phyloP scores from a whole-genome alignment of 805 yeast genomes.

The Kodamaea nitidulidarum region DNA sequence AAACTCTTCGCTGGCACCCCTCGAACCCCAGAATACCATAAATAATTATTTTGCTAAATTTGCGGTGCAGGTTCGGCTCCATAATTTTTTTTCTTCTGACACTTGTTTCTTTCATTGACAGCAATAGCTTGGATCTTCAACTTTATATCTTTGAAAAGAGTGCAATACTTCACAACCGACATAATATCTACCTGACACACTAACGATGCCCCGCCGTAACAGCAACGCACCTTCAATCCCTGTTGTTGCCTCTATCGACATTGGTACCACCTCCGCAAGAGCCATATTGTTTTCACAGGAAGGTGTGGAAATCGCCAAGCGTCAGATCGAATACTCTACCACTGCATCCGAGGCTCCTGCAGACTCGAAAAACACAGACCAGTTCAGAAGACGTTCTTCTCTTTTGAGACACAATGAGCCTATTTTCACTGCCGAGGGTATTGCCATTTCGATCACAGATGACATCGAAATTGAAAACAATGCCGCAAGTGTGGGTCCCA shows the following conservation, averaged over 20 bases:
- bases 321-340: constrained; percentile 85
- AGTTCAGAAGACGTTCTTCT: constrained; percentile 42
- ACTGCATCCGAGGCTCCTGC: constrained; percentile 56
- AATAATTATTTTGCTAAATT: too few relatives aligned
- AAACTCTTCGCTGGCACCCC: too few relatives aligned
- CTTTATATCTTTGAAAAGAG: too few relatives aligned
- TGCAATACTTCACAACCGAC: too few relatives aligned
- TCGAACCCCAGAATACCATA: too few relatives aligned
- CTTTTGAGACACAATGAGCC: constrained; percentile 48
- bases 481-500: constrained; percentile 53
- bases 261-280: constrained; percentile 90
- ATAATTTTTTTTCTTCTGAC: too few relatives aligned
- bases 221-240: constrained; percentile 40
- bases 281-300: constrained; percentile 71
- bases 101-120: too few relatives aligned
- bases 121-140: too few relatives aligned
- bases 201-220: constrained; percentile 39
- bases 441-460: constrained; percentile 57
- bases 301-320: constrained; percentile 79
- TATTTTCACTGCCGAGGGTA: constrained; percentile 71
- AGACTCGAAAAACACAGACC: constrained; percentile 39
- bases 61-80: too few relatives aligned
- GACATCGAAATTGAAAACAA: constrained; percentile 61
- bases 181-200: too few relatives aligned
- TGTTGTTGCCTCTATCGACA: constrained; percentile 71